Evolutionary conservation across 73 alveolate genomes (phyloP).

Genomic region (Paramecium bursaria): DNA sequence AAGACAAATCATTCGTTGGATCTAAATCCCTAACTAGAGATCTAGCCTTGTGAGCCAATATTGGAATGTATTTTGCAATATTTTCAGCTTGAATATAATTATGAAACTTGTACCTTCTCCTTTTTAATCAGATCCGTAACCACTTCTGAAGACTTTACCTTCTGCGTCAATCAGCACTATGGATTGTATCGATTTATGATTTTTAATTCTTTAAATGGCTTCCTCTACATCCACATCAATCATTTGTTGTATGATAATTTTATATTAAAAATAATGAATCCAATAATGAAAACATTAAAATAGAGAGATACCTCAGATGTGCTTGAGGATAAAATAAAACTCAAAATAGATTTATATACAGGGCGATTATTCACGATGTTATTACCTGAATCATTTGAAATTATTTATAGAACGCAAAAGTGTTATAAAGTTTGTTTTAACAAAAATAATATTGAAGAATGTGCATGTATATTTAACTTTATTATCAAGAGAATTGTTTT

Average conservation of each 20-base stretch:
- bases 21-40: slow-evolving; percentile 86
- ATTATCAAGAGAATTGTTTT: no score
- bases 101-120: slow-evolving; percentile 27
- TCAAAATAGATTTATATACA: no score
- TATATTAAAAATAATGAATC: no score
- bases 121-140: slow-evolving; percentile 38
- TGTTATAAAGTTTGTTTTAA: no score
- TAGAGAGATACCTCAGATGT: no score
- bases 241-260: slow-evolving; percentile 28
- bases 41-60: slow-evolving; percentile 86
- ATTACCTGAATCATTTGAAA: no score
- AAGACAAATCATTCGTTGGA: slow-evolving; percentile 93
- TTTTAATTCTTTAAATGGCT: slow-evolving; percentile 59
- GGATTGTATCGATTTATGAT: slow-evolving; percentile 64
- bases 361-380: no score
- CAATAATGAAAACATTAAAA: no score
- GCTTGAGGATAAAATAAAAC: no score
- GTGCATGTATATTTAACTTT: no score
- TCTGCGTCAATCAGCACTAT: slow-evolving; percentile 53
- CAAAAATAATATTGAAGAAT: no score
- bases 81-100: background rate
- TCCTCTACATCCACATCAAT: slow-evolving; percentile 59
- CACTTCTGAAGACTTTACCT: slow-evolving; percentile 60
- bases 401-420: no score
- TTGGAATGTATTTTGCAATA: slow-evolving; percentile 70